Percentiles rank a stretch among this genome's conserved stretches.
phyloP scores from a whole-genome alignment of 176 grass and related monocot genomes.

The Musa itinerans region DNA sequence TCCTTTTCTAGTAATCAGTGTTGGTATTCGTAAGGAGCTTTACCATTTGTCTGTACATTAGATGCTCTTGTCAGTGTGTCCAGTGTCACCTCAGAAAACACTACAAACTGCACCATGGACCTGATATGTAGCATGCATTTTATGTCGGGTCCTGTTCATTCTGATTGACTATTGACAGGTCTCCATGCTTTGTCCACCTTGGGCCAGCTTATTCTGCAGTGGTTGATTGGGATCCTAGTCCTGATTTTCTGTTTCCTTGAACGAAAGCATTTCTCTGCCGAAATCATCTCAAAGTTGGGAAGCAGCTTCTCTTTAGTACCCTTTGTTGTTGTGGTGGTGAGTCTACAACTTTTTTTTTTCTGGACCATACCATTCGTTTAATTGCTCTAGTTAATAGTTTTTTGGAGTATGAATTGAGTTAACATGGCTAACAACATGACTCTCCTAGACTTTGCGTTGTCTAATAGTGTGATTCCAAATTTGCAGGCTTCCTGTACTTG shows the following conservation, averaged over 20 bases:
- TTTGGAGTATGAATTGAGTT: neutral
- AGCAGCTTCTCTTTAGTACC: constrained; percentile 87
- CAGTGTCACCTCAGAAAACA: neutral
- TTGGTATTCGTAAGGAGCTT: neutral
- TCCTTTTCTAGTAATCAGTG: too few relatives aligned
- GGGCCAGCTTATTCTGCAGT: constrained; percentile 90
- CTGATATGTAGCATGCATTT: constrained; percentile 33
- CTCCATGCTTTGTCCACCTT: constrained; percentile 65
- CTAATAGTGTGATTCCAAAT: constrained; percentile 1
- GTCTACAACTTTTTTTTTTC: constrained; percentile 14
- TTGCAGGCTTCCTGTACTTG: constrained; percentile 81
- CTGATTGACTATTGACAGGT: constrained; percentile 64
- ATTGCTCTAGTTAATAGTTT: too few relatives aligned
- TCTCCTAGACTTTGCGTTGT: neutral
- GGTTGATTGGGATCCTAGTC: constrained; percentile 61
- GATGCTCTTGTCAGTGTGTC: neutral
- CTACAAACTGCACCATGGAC: neutral
- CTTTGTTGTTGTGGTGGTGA: constrained; percentile 94
- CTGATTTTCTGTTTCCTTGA: constrained; percentile 81
- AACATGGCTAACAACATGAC: neutral
- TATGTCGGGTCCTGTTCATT: constrained; percentile 38
- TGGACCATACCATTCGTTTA: neutral
- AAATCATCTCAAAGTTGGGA: constrained; percentile 82
- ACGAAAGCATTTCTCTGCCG: constrained; percentile 54
- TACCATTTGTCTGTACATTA: neutral